Evolutionary conservation across 164 flowering plant genomes (phyloP).

Genomic region (Vitis cinerea): DNA sequence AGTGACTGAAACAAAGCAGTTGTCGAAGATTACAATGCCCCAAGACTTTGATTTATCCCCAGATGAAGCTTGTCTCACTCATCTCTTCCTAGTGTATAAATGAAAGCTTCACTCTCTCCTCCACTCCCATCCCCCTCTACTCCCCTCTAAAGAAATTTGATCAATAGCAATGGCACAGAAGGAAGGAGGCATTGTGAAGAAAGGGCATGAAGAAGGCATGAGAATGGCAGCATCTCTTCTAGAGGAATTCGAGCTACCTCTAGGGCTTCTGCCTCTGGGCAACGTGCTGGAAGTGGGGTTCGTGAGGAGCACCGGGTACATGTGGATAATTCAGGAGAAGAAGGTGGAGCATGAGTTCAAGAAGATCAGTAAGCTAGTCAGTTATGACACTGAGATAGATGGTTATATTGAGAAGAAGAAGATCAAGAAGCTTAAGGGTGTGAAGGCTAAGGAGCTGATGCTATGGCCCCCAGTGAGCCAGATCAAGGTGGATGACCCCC

Average conservation of each 20-base stretch:
- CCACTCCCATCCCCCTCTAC: no score
- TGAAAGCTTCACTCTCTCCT: not conserved
- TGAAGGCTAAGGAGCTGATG: slow-evolving; percentile 46
- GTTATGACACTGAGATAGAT: slow-evolving; percentile 29
- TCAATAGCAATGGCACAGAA: slow-evolving; percentile 18
- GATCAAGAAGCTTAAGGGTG: slow-evolving; percentile 45
- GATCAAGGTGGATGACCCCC: slow-evolving; percentile 21
- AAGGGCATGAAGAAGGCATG: slow-evolving; percentile 37
- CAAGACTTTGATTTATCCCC: no score
- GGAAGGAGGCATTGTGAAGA: slow-evolving; percentile 33
- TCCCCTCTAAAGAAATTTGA: not conserved
- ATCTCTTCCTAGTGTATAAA: not conserved
- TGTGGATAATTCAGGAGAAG: slow-evolving; percentile 34
- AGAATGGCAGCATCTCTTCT: slow-evolving; percentile 26
- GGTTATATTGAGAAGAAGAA: slow-evolving; percentile 21
- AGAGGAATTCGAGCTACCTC: slow-evolving; percentile 30
- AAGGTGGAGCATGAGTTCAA: slow-evolving; percentile 36
- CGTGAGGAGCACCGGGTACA: slow-evolving; percentile 28
- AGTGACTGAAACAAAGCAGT: no score
- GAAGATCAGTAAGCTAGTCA: slow-evolving; percentile 31
- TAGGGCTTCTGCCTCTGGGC: slow-evolving; percentile 33
- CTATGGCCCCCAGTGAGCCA: slow-evolving; percentile 40
- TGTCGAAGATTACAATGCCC: no score
- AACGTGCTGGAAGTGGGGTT: slow-evolving; percentile 35
- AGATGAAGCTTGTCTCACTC: not conserved